Evolutionary conservation across 1,284 basidiomycete genomes (phyloP).

Genomic region (Sparassis latifolia): DNA sequence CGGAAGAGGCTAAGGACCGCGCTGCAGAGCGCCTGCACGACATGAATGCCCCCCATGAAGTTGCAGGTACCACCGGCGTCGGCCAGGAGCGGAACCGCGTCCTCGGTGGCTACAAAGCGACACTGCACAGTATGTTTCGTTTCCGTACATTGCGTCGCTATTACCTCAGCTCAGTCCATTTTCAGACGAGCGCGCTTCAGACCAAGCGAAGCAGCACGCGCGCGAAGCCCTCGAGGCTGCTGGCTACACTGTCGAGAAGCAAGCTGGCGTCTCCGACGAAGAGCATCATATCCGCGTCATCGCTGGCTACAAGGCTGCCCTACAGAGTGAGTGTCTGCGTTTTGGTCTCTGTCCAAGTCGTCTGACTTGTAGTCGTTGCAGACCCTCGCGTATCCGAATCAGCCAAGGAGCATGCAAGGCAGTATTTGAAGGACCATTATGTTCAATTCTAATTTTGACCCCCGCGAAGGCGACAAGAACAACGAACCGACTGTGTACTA

Average conservation of each 20-base stretch:
- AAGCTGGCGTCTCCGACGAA: conserved; percentile 25
- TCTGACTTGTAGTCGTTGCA: conserved; percentile 6
- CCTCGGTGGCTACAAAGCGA: conserved; percentile 47
- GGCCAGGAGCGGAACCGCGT: conserved; percentile 27
- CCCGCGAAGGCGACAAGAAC: too few relatives aligned
- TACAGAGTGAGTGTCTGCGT: conserved; percentile 31
- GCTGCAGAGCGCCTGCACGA: conserved; percentile 38
- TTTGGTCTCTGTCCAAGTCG: background rate
- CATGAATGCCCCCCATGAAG: conserved; percentile 26
- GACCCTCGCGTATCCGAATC: conserved; percentile 33
- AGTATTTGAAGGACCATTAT: conserved; percentile 31
- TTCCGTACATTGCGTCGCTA: background rate
- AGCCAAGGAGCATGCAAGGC: conserved; percentile 39
- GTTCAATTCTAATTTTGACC: conserved; percentile 9
- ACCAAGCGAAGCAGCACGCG: conserved; percentile 40
- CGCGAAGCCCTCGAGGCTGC: conserved; percentile 29
- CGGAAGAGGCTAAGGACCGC: conserved; percentile 41
- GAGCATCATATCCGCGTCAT: conserved; percentile 35
- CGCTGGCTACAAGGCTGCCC: conserved; percentile 43
- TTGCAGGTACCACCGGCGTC: conserved; percentile 3
- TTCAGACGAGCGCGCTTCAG: conserved; percentile 34
- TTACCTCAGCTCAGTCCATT: background rate
- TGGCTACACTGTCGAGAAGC: conserved; percentile 23
- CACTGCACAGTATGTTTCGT: conserved; percentile 34
- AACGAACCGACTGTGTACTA: too few relatives aligned